Base-by-base conservation (phyloP, 2,329 filamentous ascomycete species). In the Remersonia thermophila region DNA sequence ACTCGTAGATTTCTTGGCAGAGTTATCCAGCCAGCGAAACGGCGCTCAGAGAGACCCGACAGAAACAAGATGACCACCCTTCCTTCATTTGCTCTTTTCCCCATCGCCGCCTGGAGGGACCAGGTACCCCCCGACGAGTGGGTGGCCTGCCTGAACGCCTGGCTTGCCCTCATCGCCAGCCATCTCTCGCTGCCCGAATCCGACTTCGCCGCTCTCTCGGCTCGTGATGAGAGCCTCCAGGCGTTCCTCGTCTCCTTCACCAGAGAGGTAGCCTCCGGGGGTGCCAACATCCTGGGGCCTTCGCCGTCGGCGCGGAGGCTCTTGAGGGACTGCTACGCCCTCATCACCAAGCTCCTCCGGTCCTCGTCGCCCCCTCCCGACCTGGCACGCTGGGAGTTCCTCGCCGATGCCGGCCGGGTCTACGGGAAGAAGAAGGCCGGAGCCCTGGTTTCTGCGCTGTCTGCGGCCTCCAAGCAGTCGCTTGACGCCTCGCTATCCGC, bases 41-140 rank as follows among this genome's bases (percentile, higher is more conserved):
- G n/a, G n/a, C n/a, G n/a, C n/a, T n/a, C n/a, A n/a, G n/a, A n/a
- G n/a, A n/a, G n/a, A n/a, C 23, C 20, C n/a, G 33, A 27, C 11
- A 10, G 13, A 30, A 27, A 27, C 20, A 23, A 6, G 20, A 44
- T 39, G 41, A 30, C 37, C 11, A 37, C 41, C 32, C 61, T 87
- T 33, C 85, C 85, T 29, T 69, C 77, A 25, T 69, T 95, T 57
- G 85, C 81, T 39, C 73, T 81, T 14, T 86, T 91, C 49, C 89
- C 87, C 13, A 70, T 78, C 42, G 62, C 71, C 25, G 62, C 65
- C 37, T 76, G 85, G 62, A 76, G 77, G 51, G 69, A 71, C 46
- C 70, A 71, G 47, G 70, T 94, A 41, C 65, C 69, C 27, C 60
- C 75, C 3, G 60, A 68, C 34, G 83, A 94, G 58, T 94, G 86